Conservation (phyloP, 306 rosid species). For the Astragalus membranaceus region DNA sequence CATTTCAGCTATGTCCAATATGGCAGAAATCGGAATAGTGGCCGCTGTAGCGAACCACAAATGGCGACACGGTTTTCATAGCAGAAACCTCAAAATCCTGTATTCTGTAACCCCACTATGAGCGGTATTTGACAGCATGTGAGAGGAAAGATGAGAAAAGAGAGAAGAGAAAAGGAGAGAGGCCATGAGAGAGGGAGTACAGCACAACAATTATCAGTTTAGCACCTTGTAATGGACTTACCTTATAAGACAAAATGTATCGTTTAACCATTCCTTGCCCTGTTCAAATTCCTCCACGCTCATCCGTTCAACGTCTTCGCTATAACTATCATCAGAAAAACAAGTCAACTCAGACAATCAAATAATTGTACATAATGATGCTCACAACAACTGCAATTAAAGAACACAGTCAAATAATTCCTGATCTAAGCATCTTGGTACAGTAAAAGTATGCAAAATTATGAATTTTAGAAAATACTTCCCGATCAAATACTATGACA, state of each 20-base stretch:
- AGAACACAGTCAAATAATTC: conserved; percentile 8
- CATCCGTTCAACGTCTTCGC: conserved; percentile 55
- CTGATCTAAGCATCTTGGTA: not conserved
- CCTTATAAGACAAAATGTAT: conserved; percentile 81
- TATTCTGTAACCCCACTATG: too few species aligned
- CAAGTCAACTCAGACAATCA: conserved; percentile 20
- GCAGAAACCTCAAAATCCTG: too few species aligned
- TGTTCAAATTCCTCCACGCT: conserved; percentile 57
- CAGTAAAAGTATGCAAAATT: not conserved
- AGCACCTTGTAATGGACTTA: conserved; percentile 25
- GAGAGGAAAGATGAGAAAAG: too few species aligned
- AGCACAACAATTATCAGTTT: not conserved
- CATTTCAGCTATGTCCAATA: too few species aligned
- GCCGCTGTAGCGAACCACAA: too few species aligned
- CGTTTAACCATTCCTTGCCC: conserved; percentile 78
- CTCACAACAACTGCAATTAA: not conserved
- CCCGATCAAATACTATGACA: not conserved
- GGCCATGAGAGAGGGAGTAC: too few species aligned
- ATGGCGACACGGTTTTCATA: too few species aligned
- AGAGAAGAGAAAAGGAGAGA: too few species aligned
- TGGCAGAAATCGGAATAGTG: too few species aligned
- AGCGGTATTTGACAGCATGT: too few species aligned
- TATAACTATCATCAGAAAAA: conserved; percentile 47
- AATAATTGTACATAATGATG: conserved; percentile 9
- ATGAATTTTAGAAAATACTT: conserved; percentile 1